These are phyloP conservation scores for Macroventuria anomochaeta DNA, from an alignment of 2,329 filamentous ascomycete species.

Conservation along the genomic window DNA sequence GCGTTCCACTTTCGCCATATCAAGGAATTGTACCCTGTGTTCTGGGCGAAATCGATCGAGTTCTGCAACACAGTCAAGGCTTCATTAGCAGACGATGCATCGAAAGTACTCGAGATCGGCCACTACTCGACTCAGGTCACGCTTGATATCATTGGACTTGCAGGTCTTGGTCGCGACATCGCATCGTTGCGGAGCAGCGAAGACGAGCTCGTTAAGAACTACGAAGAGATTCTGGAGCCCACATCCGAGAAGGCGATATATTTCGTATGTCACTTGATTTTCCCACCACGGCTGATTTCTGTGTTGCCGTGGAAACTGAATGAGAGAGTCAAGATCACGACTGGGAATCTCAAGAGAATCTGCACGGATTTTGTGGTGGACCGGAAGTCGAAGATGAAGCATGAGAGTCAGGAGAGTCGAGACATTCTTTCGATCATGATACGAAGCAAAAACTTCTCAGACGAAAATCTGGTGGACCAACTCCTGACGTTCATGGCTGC, in stretches of 20 bases:
- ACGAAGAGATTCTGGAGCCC: constrained; percentile 56
- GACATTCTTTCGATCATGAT: constrained; percentile 59
- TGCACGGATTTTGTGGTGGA: constrained; percentile 57
- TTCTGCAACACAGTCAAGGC: constrained; percentile 67
- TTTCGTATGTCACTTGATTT: constrained; percentile 49
- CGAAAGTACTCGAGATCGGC: constrained; percentile 50
- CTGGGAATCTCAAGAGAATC: constrained; percentile 48
- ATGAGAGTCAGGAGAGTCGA: constrained; percentile 41
- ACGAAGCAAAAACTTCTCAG: constrained; percentile 60
- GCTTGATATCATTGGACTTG: constrained; percentile 56
- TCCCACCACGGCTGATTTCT: constrained; percentile 49
- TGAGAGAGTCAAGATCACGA: constrained; percentile 48
- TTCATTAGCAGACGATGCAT: constrained; percentile 53
- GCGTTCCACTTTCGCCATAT: constrained; percentile 87
- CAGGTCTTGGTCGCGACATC: constrained; percentile 55
- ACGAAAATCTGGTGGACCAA: constrained; percentile 61
- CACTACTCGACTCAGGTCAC: constrained; percentile 55
- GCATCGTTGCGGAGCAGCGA: constrained; percentile 50
- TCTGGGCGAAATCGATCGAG: constrained; percentile 79
- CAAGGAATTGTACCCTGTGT: constrained; percentile 82
- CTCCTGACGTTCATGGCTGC: constrained; percentile 64
- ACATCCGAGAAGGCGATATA: constrained; percentile 56
- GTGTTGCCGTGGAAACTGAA: constrained; percentile 58
- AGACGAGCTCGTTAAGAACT: constrained; percentile 52
- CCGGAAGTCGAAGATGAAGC: constrained; percentile 52